Evolutionary conservation across 2,329 filamentous ascomycete species (phyloP).

Genomic region (Trichocomaceae sp.): DNA sequence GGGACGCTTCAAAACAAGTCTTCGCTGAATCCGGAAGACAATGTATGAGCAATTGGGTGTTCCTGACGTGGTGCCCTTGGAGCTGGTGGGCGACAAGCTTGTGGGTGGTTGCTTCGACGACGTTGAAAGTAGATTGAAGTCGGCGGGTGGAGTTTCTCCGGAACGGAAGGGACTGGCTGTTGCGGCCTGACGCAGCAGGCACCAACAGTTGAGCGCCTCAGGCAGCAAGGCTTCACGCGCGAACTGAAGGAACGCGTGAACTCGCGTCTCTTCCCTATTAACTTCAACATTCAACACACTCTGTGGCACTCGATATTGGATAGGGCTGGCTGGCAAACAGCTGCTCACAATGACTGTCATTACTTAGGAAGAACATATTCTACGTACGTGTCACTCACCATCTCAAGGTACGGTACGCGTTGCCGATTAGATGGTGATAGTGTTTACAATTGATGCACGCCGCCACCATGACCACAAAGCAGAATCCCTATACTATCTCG

Average conservation of each 20-base stretch:
- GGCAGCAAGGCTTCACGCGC: neutral
- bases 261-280: slow-evolving; percentile 12
- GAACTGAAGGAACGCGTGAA: slow-evolving; percentile 11
- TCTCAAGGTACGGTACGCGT: neutral
- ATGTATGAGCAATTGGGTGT: neutral
- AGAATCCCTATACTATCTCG: slow-evolving; percentile 39
- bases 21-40: neutral
- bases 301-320: no score
- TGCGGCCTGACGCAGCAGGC: slow-evolving; percentile 2
- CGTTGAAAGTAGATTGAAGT: slow-evolving; percentile 12
- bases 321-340: neutral
- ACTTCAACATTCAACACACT: no score
- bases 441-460: slow-evolving; percentile 14
- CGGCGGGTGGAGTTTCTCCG: slow-evolving; percentile 9
- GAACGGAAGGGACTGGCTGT: neutral
- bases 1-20: neutral
- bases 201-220: slow-evolving; percentile 7
- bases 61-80: neutral
- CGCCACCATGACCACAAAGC: slow-evolving; percentile 20
- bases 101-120: slow-evolving; percentile 8
- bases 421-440: neutral
- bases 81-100: neutral
- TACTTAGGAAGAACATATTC: neutral
- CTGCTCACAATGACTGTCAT: neutral
- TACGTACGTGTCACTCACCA: neutral